Evolutionary conservation across 371 early-diverging fungal genomes (phyloP).

Genomic region (Syncephalastrum racemosum): DNA sequence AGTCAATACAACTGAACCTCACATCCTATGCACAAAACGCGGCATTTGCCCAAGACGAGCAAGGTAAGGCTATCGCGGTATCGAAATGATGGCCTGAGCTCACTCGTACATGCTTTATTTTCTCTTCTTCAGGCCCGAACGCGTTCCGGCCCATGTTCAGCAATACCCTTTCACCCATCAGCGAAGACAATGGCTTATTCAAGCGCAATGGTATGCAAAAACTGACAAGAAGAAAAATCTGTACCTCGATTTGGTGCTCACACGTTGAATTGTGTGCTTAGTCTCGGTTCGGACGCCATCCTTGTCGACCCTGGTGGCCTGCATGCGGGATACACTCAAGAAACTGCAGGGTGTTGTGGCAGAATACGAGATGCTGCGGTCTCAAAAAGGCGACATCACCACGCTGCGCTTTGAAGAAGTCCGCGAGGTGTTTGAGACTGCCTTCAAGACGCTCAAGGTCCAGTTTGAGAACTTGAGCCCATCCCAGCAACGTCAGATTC

Average conservation of each 20-base stretch:
- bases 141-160: slow-evolving; percentile 15
- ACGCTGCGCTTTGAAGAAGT: slow-evolving; percentile 37
- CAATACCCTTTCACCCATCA: slow-evolving; percentile 6
- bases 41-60: slow-evolving; percentile 14
- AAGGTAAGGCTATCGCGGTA: slow-evolving; percentile 2
- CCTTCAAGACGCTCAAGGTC: slow-evolving; percentile 25
- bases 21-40: slow-evolving; percentile 21
- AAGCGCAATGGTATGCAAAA: slow-evolving; percentile 10
- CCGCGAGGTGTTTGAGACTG: slow-evolving; percentile 25
- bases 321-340: slow-evolving; percentile 21
- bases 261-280: neutral
- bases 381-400: slow-evolving; percentile 25
- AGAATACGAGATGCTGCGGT: slow-evolving; percentile 18
- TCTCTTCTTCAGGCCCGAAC: neutral
- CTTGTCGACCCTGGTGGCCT: slow-evolving; percentile 25
- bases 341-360: slow-evolving; percentile 15
- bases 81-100: neutral
- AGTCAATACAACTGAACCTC: slow-evolving; percentile 19
- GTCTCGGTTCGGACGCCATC: slow-evolving; percentile 27
- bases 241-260: neutral
- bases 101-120: neutral
- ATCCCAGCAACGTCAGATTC: slow-evolving; percentile 31
- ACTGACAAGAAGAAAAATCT: neutral
- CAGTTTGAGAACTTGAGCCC: slow-evolving; percentile 31
- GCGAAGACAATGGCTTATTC: neutral